Conservation (phyloP, 2,329 filamentous ascomycete species). For the Torrubiella hemipterigena region DNA sequence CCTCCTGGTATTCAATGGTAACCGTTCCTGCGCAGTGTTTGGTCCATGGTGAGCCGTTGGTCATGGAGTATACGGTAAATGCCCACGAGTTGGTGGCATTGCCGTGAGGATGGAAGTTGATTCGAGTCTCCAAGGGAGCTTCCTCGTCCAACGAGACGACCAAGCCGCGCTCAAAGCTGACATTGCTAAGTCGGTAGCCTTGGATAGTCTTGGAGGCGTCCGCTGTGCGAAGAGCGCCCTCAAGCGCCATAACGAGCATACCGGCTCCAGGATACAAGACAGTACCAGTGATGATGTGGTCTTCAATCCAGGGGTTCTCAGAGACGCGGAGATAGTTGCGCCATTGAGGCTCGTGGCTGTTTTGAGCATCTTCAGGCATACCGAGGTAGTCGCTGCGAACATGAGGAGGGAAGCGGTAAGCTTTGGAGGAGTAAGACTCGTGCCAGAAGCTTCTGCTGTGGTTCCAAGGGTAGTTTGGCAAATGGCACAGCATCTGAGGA, state of each 20-base stretch:
- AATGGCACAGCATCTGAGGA: slow-evolving; percentile 12
- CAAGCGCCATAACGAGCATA: slow-evolving; percentile 17
- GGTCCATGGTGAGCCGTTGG: too few species aligned
- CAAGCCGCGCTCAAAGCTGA: background rate
- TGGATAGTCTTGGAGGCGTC: background rate
- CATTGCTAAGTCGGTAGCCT: background rate
- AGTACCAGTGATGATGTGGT: slow-evolving; percentile 16
- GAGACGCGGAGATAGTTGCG: slow-evolving; percentile 19
- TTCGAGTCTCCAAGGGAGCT: too few species aligned
- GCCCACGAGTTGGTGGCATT: background rate
- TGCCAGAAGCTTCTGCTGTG: slow-evolving; percentile 20
- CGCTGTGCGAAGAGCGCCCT: slow-evolving; percentile 9
- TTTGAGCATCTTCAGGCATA: slow-evolving; percentile 9
- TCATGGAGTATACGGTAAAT: background rate
- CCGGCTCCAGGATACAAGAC: slow-evolving; percentile 18
- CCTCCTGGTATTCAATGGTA: too few species aligned
- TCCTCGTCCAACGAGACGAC: background rate
- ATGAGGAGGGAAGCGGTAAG: slow-evolving; percentile 17
- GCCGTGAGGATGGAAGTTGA: background rate
- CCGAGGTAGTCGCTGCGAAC: slow-evolving; percentile 27
- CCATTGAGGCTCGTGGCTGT: slow-evolving; percentile 12
- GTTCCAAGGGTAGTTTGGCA: slow-evolving; percentile 25
- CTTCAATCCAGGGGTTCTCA: slow-evolving; percentile 19
- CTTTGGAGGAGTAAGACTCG: slow-evolving; percentile 16
- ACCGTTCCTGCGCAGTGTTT: too few species aligned